Conservation (phyloP, 2,329 filamentous ascomycete genomes). For the Alternaria brassicicola region DNA sequence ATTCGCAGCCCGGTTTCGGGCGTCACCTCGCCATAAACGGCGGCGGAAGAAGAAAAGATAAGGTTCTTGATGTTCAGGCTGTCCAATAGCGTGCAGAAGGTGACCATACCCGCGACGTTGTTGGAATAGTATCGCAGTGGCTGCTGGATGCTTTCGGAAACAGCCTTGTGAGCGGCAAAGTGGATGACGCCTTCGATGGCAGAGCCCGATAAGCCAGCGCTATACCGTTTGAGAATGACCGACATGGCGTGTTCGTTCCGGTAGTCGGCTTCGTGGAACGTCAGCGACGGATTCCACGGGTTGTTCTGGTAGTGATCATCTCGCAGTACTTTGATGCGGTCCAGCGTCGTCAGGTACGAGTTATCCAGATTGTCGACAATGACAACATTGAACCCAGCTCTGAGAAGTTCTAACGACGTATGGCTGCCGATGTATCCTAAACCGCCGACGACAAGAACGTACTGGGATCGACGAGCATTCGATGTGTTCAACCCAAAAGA, state of each 20-base stretch:
- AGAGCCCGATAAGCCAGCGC: constrained; percentile 26
- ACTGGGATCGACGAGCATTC: not conserved
- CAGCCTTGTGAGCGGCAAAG: constrained; percentile 69
- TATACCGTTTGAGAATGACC: constrained; percentile 9
- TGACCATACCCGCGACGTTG: constrained; percentile 65
- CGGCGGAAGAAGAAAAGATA: constrained; percentile 68
- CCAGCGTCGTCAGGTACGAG: constrained; percentile 35
- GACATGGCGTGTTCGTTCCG: constrained; percentile 26
- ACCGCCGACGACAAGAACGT: constrained; percentile 46
- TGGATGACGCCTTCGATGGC: constrained; percentile 66
- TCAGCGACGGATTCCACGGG: constrained; percentile 42
- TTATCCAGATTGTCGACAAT: constrained; percentile 52
- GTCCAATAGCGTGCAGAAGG: constrained; percentile 60
- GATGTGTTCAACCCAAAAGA: not conserved
- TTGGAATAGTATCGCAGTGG: constrained; percentile 69
- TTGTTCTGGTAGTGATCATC: not conserved
- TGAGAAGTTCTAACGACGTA: constrained; percentile 58
- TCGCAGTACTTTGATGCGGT: constrained; percentile 24
- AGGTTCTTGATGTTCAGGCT: constrained; percentile 65
- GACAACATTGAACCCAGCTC: constrained; percentile 57
- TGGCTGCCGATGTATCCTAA: constrained; percentile 61
- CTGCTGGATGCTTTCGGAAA: constrained; percentile 62
- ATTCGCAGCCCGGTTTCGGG: constrained; percentile 49
- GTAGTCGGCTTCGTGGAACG: constrained; percentile 54
- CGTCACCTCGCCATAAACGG: constrained; percentile 60